Percentiles rank a stretch among this genome's conserved stretches.
Evolutionary conservation across 345 rosid genomes (phyloP).

Genomic region (Rhodamnia rubescens): DNA sequence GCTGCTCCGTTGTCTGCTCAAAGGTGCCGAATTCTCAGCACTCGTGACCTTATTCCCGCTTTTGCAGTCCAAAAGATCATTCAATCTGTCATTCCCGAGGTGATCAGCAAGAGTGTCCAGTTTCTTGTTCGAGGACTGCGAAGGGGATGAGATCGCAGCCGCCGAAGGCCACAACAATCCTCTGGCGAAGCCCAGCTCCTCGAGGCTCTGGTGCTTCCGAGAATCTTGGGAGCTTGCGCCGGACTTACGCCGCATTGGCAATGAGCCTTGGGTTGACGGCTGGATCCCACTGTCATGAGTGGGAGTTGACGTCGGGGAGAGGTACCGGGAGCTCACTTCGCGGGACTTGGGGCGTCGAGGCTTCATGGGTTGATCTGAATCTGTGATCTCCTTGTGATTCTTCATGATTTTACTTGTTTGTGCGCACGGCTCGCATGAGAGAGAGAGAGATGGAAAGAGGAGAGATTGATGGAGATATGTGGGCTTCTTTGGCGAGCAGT

Average conservation of each 20-base stretch:
- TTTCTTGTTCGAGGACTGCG: slow-evolving; percentile 19
- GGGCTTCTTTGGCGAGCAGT: neutral
- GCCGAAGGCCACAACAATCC: slow-evolving; percentile 49
- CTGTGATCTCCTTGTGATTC: slow-evolving; percentile 6
- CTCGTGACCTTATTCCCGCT: slow-evolving; percentile 1
- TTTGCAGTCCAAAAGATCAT: slow-evolving; percentile 21
- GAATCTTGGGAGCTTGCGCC: slow-evolving; percentile 3
- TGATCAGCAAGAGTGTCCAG: slow-evolving; percentile 35
- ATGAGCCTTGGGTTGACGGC: slow-evolving; percentile 17
- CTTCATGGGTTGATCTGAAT: slow-evolving; percentile 22
- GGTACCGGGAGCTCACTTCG: slow-evolving; percentile 56
- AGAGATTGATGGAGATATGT: neutral
- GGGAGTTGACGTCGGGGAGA: slow-evolving; percentile 30
- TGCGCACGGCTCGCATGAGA: neutral
- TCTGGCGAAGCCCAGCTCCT: slow-evolving; percentile 9
- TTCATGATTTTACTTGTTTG: slow-evolving; percentile 17
- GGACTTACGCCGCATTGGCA: slow-evolving; percentile 13
- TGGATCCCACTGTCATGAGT: slow-evolving; percentile 20
- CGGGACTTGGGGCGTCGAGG: slow-evolving; percentile 38
- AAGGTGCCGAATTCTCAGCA: neutral
- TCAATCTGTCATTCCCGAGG: slow-evolving; percentile 36
- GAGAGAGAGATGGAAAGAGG: neutral
- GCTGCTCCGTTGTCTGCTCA: slow-evolving; percentile 23
- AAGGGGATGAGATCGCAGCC: neutral
- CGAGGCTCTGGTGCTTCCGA: slow-evolving; percentile 18